A percentile compares a stretch with the other conserved stretches of the same genome.
Evolutionary conservation across 257 asterid genomes (phyloP).

Genomic region (Nicotiana attenuata): DNA sequence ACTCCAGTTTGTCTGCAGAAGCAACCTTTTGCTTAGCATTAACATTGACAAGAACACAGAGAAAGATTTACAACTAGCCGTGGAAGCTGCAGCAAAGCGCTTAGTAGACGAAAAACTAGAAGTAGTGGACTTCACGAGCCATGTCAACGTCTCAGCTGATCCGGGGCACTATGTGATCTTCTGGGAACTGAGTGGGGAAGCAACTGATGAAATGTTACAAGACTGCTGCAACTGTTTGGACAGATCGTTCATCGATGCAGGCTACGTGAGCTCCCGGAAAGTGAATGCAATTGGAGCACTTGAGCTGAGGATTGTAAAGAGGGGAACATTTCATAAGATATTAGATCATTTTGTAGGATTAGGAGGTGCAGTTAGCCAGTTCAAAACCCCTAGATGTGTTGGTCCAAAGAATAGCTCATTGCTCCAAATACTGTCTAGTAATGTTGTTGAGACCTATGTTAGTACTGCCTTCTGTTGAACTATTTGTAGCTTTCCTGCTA

Average conservation of each 20-base stretch:
- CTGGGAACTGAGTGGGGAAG: conserved; percentile 79
- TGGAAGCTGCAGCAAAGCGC: conserved; percentile 58
- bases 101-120: conserved; percentile 61
- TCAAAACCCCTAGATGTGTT: conserved; percentile 86
- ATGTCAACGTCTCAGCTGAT: conserved; percentile 44
- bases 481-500: not conserved
- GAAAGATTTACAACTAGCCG: conserved; percentile 80
- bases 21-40: conserved; percentile 1
- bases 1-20: no score
- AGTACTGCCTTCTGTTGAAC: conserved; percentile 46
- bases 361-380: conserved; percentile 97
- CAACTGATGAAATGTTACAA: conserved; percentile 42
- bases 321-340: conserved; percentile 80
- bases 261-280: conserved; percentile 71
- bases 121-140: conserved; percentile 86
- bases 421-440: conserved; percentile 53
- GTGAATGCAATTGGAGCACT: conserved; percentile 53
- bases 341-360: conserved; percentile 79
- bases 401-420: conserved; percentile 50
- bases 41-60: conserved; percentile 97
- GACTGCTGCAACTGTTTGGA: conserved; percentile 93
- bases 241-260: conserved; percentile 59
- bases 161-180: conserved; percentile 79
- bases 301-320: conserved; percentile 60
- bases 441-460: conserved; percentile 57